Evolutionary conservation across 73 alveolate species (phyloP), one percentile per base, ranked within the genome.

Genomic region (Stentor roeselii): DNA sequence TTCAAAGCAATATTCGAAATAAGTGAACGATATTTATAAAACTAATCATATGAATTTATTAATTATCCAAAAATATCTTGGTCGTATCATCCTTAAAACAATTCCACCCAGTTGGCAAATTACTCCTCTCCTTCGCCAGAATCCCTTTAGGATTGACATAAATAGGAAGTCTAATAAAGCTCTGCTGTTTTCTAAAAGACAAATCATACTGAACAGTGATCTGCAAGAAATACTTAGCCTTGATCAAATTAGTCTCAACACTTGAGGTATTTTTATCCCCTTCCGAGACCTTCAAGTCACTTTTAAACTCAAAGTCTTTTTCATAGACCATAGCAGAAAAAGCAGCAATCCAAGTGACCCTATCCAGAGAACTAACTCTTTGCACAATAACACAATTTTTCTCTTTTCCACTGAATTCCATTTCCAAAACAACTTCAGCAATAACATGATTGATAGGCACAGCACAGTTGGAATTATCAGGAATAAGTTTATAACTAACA

Each of bases 271-370:
- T 50, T 50, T 11, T 11, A 21, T 50, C 67, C 21, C 21, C 67
- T 21, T 21, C 67, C 6, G 67, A 6, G 21, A 50, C 21, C 67
- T 50, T 50, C 67, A 50, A 50, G 21, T 50, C 67, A 50, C 30
- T 11, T 11, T 6, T 11, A 21, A 50, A 50, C 67, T 50, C 67
- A 50, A 50, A 50, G 21, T 50, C 67, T 50, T 50, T 50, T 21
- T 50, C 67, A 50, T 11, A 50, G 30, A 50, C 67, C 21, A 50
- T 11, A 50, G 30, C 21, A 11, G 67, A 11, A 50, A 11, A 50
- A 50, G 67, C 67, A 50, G 67, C 67, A 21, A 50, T 50, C 67
- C 67, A 50, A 11, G 67, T 50, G 21, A 50, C 21, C 67, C 67
- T 50, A 11, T 6, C 30, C 21, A 50, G 6, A 21, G 30, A 11